Conservation (phyloP, 805 yeast genomes). For the Blastobotrys chiropterorum region DNA sequence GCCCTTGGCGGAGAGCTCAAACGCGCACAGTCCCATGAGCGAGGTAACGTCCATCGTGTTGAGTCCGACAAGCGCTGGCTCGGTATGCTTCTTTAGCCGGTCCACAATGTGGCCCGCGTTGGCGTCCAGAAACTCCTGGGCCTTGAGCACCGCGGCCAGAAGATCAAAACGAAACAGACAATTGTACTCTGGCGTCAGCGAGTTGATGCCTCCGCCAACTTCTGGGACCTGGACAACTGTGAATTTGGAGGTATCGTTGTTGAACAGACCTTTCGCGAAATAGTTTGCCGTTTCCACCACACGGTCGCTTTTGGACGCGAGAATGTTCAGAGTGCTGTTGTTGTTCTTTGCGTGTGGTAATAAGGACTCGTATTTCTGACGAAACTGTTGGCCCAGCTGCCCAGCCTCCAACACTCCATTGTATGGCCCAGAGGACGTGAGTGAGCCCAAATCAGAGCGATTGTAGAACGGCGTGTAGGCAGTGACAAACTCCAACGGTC, state of each 20-base stretch:
- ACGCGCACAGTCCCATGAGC: constrained; percentile 44
- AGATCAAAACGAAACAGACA: constrained; percentile 6
- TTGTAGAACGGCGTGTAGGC: constrained; percentile 1
- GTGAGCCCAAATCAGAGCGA: background rate
- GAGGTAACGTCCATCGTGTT: constrained; percentile 37
- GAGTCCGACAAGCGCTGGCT: constrained; percentile 22
- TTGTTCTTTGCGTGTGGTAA: background rate
- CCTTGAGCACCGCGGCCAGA: constrained; percentile 1
- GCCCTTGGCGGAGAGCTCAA: constrained; percentile 45
- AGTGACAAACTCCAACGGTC: constrained; percentile 3
- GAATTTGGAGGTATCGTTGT: constrained; percentile 21
- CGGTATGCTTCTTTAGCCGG: constrained; percentile 21
- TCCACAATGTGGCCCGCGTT: constrained; percentile 18
- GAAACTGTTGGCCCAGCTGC: background rate
- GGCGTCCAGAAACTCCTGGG: constrained; percentile 14
- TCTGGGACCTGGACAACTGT: constrained; percentile 22
- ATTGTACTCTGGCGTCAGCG: constrained; percentile 17
- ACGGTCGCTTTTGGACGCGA: constrained; percentile 2
- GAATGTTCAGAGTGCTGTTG: background rate
- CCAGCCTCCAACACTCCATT: background rate
- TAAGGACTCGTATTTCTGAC: background rate
- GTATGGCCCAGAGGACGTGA: constrained; percentile 2
- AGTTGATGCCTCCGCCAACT: constrained; percentile 22
- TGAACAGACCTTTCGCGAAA: constrained; percentile 26
- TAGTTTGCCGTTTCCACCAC: constrained; percentile 24